Conservation (phyloP, 768 basidiomycete species). For the Sporobolomyces phaffii region DNA sequence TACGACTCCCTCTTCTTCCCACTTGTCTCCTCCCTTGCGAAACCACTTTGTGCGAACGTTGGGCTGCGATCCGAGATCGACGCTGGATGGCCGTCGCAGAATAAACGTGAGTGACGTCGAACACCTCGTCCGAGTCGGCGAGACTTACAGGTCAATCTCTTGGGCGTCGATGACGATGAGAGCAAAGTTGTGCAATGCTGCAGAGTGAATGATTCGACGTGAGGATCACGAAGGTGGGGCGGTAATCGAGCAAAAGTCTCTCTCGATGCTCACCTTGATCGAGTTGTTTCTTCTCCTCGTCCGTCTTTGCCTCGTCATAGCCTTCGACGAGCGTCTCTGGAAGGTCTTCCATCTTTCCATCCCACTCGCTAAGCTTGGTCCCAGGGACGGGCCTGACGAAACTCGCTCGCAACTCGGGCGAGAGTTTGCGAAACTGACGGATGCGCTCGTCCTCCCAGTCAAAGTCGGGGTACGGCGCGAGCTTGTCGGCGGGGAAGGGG, state of each 20-base stretch:
- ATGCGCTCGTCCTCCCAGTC: constrained; percentile 60
- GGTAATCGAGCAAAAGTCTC: not conserved
- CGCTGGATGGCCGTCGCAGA: not conserved
- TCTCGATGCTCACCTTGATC: constrained; percentile 12
- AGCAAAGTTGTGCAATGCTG: constrained; percentile 55
- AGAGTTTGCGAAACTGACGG: constrained; percentile 57
- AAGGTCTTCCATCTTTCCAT: constrained; percentile 58
- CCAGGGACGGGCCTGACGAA: constrained; percentile 70
- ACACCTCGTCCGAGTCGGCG: not conserved
- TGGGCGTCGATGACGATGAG: constrained; percentile 65
- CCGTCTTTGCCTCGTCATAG: constrained; percentile 44
- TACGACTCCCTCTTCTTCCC: constrained; percentile 22
- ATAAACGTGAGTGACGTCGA: not conserved
- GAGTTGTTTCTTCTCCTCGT: constrained; percentile 47
- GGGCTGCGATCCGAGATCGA: constrained; percentile 30
- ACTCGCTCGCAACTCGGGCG: constrained; percentile 60
- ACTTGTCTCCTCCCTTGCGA: not conserved
- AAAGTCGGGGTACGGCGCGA: constrained; percentile 45
- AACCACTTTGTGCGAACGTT: constrained; percentile 23
- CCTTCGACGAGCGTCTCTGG: constrained; percentile 56
- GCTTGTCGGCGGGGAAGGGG: constrained; percentile 45
- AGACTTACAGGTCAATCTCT: constrained; percentile 54
- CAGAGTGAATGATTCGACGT: too few relatives aligned
- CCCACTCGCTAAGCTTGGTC: constrained; percentile 52
- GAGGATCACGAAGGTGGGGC: not conserved